phyloP scores from a whole-genome alignment of 129 eudicot genomes.

The Saussurea involucrata region DNA sequence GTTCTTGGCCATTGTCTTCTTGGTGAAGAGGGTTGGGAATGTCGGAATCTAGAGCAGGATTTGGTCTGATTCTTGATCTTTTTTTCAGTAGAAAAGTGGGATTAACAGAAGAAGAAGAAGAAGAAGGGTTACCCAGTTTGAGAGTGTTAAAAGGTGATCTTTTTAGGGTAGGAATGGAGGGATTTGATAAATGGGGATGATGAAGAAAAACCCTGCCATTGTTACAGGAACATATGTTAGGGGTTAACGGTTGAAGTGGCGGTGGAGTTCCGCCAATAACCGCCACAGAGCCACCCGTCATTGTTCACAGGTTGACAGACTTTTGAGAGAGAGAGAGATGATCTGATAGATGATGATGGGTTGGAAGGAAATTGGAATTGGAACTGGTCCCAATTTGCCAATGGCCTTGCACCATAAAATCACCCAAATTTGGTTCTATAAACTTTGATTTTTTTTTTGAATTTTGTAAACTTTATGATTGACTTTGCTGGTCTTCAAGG shows the following conservation, averaged over 20 bases:
- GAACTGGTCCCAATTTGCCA: slow-evolving; percentile 10
- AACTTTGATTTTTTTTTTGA: neutral
- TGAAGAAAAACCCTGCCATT: neutral
- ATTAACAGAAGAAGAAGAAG: neutral
- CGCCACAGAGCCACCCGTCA: slow-evolving; percentile 25
- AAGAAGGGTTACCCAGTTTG: neutral
- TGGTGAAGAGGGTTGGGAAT: slow-evolving; percentile 44
- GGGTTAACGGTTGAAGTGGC: slow-evolving; percentile 6
- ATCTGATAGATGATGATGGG: slow-evolving; percentile 27
- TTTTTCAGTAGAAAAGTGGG: neutral
- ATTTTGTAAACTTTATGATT: neutral
- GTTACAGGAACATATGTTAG: neutral
- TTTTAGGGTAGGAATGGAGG: neutral
- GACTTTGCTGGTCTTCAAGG: neutral
- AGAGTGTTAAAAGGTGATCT: slow-evolving; percentile 14
- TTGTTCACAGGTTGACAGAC: neutral
- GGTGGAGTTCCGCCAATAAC: slow-evolving; percentile 28
- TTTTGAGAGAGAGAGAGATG: neutral
- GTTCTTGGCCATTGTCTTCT: slow-evolving; percentile 23
- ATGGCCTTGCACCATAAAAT: slow-evolving; percentile 12
- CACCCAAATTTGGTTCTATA: neutral
- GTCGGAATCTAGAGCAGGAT: slow-evolving; percentile 55
- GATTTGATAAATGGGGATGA: slow-evolving; percentile 3
- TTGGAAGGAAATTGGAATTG: slow-evolving; percentile 19
- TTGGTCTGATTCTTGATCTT: slow-evolving; percentile 29